Conservation (phyloP, 1,139 yeast genomes). For the Sugiyamaella xylanicola region DNA sequence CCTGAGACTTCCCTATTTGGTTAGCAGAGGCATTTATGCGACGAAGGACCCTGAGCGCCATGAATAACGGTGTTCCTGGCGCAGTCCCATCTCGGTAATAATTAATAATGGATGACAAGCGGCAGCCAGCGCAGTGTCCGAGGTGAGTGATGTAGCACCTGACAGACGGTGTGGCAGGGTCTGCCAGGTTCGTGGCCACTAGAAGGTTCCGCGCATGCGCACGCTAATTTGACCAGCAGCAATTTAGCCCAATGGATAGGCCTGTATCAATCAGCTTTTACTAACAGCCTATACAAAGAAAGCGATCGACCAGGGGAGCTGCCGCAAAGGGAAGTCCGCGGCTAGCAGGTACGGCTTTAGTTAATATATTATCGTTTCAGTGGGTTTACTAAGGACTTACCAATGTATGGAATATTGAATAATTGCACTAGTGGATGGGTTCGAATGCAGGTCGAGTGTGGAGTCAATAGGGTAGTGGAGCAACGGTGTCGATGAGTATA, state of each 20-base stretch:
- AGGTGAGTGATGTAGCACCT: neutral
- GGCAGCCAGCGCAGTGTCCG: neutral
- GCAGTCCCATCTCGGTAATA: too few relatives aligned
- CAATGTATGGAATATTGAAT: conserved; percentile 1
- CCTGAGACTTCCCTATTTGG: neutral
- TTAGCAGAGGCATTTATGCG: too few relatives aligned
- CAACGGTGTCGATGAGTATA: neutral
- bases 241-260: neutral
- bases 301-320: neutral
- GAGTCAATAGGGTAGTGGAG: neutral
- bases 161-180: too few relatives aligned
- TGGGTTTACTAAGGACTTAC: conserved; percentile 9
- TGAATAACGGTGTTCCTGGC: too few relatives aligned
- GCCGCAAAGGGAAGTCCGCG: neutral
- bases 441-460: neutral
- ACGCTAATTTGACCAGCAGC: too few relatives aligned
- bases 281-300: neutral
- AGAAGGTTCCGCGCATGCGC: too few relatives aligned
- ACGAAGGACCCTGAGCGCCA: too few relatives aligned
- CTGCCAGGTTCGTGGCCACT: neutral
- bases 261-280: neutral
- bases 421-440: neutral
- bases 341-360: neutral
- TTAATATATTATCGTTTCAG: neutral
- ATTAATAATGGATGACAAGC: neutral